Evolutionary conservation across 345 rosid species (phyloP), one percentile per base, ranked within the genome.

Genomic region (Mallotus nudiflorus): DNA sequence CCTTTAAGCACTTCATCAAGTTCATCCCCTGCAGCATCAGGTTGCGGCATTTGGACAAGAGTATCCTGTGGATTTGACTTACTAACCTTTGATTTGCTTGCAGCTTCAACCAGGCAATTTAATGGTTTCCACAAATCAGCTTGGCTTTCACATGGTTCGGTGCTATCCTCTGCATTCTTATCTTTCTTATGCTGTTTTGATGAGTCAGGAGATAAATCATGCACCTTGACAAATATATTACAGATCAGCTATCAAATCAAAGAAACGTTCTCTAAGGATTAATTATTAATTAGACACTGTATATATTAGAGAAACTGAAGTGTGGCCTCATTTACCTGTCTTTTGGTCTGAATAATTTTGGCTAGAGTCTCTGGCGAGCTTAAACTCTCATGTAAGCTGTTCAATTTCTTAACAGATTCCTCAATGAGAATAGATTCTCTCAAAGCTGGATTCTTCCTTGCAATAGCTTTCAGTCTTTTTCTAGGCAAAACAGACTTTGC

Each of bases 121-220:
- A 77, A 72, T 19, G 85, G 72, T 60, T 72, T 81, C 82, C 63
- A 70, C 29, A 67, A 50, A 67, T 77, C 79, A 71, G 70, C 58
- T 62, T 75, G 70, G 67, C 62, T 65, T 22, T 70, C 73, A 52
- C 75, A 60, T 55, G 68, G 55, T 65, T 50, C 58, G 39, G 19
- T 50, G 54, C 15, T 52, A 27, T 76, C 63, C 50, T 49, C 52
- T 5, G 24, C 16, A 64, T 54, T 62, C 60, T 71, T 75, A 27
- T 67, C 25, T 12, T 27, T 53, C 72, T n/a, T 46, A 0, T 27
- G 46, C 51, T 62, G 77, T 52, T 72, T 72, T 12, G 81, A 79
- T 62, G 78, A 59, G 52, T 73, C 78, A 3, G 66, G 54, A 63
- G 68, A 27, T 48, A 71, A 55, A 64, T 66, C 53, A 82, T 68